Conservation (phyloP, 495 filamentous ascomycete species). For the Neurospora sp. region DNA sequence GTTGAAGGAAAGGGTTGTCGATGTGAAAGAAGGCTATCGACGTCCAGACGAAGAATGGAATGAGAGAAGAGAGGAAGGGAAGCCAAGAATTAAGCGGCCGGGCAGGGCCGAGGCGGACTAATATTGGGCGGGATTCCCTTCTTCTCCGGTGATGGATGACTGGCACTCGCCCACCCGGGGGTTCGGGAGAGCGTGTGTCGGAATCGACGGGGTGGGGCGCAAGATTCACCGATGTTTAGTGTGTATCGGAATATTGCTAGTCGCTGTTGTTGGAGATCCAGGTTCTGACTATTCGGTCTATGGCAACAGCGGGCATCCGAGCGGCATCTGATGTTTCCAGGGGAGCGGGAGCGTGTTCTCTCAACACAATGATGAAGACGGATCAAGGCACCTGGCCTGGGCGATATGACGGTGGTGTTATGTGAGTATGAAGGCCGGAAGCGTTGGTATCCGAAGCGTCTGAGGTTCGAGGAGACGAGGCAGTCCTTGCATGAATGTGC, state of each 20-base stretch:
- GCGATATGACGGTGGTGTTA: background rate
- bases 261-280: constrained; percentile 30
- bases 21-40: constrained; percentile 40
- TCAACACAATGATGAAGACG: background rate
- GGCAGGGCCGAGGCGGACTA: constrained; percentile 26
- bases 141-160: background rate
- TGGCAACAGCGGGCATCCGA: constrained; percentile 36
- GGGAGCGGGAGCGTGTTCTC: constrained; percentile 1
- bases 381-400: background rate
- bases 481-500: background rate
- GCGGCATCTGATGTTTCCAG: constrained; percentile 27
- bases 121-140: constrained; percentile 23
- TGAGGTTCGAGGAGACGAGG: background rate
- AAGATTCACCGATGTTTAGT: constrained; percentile 26
- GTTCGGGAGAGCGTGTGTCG: constrained; percentile 29
- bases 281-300: constrained; percentile 37
- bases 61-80: constrained; percentile 17
- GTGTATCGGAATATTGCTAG: background rate
- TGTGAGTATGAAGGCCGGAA: background rate
- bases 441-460: background rate
- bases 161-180: constrained; percentile 21
- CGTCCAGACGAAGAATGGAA: constrained; percentile 30
- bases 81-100: constrained; percentile 16
- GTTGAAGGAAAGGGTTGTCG: constrained; percentile 19
- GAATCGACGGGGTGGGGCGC: constrained; percentile 25